Evolutionary conservation across 2,329 filamentous ascomycete genomes (phyloP), one percentile per base, ranked within the genome.

Genomic region (Penicillium sp.): DNA sequence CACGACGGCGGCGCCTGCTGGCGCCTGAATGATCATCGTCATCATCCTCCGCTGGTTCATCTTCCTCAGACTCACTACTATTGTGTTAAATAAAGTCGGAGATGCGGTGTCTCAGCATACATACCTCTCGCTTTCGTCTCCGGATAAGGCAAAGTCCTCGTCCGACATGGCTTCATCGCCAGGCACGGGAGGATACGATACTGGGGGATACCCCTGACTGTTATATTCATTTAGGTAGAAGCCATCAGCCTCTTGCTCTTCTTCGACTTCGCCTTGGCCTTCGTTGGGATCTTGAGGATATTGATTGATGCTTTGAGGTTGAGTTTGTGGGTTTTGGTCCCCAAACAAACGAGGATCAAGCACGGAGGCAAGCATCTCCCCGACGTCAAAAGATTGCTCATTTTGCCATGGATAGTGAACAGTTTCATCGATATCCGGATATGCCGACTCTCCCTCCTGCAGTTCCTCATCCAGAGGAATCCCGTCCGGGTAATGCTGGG

Each of bases 291-390:
- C 21, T 33, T 35, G 38, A 35, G 27, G 38, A 25, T 52, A 53
- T 35, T 48, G 49, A 42, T 57, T 48, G 27, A 57, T 53, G 35
- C 49, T 53, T 36, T 57, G 42, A 1, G 27, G 27, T 4, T 45
- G 49, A 17, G n/a, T 19, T 21, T 59, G 53, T 17, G 64, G n/a
- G 19, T 67, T 65, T 6, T 66, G 53, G 25, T 60, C 69, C 50
- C 58, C 65, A 57, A 72, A 74, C 47, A 75, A 63, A 44, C 71
- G 68, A 33, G 73, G 73, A 41, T 75, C 73, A 53, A 75, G 62
- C 50, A 70, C 67, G 1, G 70, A 66, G 13, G 66, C 52, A 48
- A 65, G 53, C 27, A 65, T 29, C 3, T 68, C 61, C 15, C 57
- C 55, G 10, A 57, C 25, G 12, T 48, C 44, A 10, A 59, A 41